phyloP scores from a whole-genome alignment of 208 protist genomes.

The Acanthamoeba healyi region DNA sequence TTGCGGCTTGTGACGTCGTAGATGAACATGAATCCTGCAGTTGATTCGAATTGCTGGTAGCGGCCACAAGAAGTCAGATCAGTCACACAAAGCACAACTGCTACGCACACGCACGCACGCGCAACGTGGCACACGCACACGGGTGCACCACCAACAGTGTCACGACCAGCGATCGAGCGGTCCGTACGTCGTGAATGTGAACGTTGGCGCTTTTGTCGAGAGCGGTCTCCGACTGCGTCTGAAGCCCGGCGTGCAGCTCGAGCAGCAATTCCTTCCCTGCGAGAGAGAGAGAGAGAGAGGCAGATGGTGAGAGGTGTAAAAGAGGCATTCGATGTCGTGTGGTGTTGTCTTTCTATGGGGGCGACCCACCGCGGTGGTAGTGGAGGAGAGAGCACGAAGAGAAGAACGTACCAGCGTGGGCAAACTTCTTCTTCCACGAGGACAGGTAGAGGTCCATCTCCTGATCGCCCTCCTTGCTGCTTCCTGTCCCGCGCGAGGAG shows the following conservation, averaged over 20 bases:
- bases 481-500: background rate
- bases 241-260: slow-evolving; percentile 6
- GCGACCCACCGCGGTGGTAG: too few relatives aligned
- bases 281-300: background rate
- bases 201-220: slow-evolving; percentile 21
- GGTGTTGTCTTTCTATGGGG: too few relatives aligned
- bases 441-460: slow-evolving; percentile 2
- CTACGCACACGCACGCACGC: background rate
- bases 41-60: slow-evolving; percentile 16
- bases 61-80: background rate
- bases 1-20: slow-evolving; percentile 51
- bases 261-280: background rate
- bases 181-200: slow-evolving; percentile 11
- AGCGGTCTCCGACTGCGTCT: background rate
- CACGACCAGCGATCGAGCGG: background rate
- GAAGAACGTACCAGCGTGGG: background rate
- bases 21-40: slow-evolving; percentile 17
- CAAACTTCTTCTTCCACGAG: slow-evolving; percentile 46
- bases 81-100: background rate
- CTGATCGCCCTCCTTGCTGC: background rate
- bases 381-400: background rate
- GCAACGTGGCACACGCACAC: background rate
- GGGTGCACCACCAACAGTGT: background rate
- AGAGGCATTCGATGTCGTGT: too few relatives aligned
- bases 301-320: too few relatives aligned